phyloP scores from a whole-genome alignment of 1,284 basidiomycete species.

The Microbotryomycetes sp. region DNA sequence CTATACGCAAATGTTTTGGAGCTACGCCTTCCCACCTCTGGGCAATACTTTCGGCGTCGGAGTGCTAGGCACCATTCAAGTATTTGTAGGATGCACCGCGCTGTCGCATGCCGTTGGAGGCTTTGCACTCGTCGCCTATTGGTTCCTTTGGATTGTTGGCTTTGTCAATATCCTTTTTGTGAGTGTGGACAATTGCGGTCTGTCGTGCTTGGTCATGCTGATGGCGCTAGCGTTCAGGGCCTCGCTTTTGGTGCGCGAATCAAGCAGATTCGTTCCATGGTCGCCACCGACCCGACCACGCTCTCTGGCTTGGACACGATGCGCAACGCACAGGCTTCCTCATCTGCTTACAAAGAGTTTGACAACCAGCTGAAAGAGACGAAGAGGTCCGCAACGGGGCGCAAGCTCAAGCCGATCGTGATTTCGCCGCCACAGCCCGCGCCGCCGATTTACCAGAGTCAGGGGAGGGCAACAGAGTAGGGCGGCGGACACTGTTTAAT shows the following conservation, averaged over 20 bases:
- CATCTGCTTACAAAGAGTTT: background rate
- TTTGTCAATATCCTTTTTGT: conserved; percentile 71
- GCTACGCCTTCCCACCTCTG: conserved; percentile 28
- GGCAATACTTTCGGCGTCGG: conserved; percentile 24
- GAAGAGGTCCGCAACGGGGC: background rate
- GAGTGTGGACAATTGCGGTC: too few species aligned
- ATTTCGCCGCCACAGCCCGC: background rate
- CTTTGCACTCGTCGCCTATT: conserved; percentile 72
- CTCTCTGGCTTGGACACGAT: conserved; percentile 14
- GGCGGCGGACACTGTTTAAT: too few species aligned
- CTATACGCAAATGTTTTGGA: conserved; percentile 24
- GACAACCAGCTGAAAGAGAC: too few species aligned
- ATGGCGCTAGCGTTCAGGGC: conserved; percentile 14
- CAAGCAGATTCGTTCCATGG: conserved; percentile 22
- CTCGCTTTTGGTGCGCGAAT: conserved; percentile 18
- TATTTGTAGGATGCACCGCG: conserved; percentile 24
- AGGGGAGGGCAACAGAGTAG: too few species aligned
- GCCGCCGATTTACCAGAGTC: background rate
- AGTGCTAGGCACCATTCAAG: conserved; percentile 27
- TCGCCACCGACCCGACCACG: conserved; percentile 9
- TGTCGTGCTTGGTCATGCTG: too few species aligned
- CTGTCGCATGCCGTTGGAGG: conserved; percentile 19
- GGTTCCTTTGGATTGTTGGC: conserved; percentile 76
- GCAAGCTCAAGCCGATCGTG: background rate
- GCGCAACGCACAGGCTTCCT: background rate